Evolutionary conservation across 2,329 filamentous ascomycete species (phyloP), one percentile per base, ranked within the genome.

Genomic region (Epicoccum sorghinum): DNA sequence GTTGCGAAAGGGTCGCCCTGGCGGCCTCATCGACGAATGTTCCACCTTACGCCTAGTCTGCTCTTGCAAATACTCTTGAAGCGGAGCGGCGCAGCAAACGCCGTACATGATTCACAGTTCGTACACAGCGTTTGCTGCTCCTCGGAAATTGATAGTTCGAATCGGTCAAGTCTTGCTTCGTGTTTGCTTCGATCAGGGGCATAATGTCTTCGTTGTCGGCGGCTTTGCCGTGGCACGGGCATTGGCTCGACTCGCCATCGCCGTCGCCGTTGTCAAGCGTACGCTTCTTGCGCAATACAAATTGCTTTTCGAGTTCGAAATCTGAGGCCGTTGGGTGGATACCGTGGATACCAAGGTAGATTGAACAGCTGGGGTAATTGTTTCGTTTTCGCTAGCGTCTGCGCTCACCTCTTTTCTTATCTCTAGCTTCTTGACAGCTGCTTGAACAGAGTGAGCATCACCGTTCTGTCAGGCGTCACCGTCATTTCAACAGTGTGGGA

Each of bases 101-200:
- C 76, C 38, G 76, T 66, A 30, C 81, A 82, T 51, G 81, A 81
- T 68, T 80, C 82, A 27, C 82, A 83, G 36, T 76, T 78, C 42
- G 47, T 47, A 60, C 47, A 7, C 65, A 64, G 52, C 66, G 62
- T 47, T 64, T 4, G 69, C 57, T 36, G 69, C 62, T 13, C 65
- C 60, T 18, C 64, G 57, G 22, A 68, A 50, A 14, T 58, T 63
- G 27, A 48, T 18, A 18, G 18, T 18, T 18, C 18, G 18, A 18
- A 18, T 18, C 18, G 18, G 18, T 18, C 18, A 18, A 18, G 18
- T 18, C 18, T 18, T 18, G 18, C 18, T 18, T 18, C 27, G 9
- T 29, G 27, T 6, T 37, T 60, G 54, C 46, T 64, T 66, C 8
- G 30, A 65, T 65, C 23, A 63, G 52, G 22, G 62, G 56, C 60